Conservation (phyloP, 768 basidiomycete genomes). For the Cubamyces sp. region DNA sequence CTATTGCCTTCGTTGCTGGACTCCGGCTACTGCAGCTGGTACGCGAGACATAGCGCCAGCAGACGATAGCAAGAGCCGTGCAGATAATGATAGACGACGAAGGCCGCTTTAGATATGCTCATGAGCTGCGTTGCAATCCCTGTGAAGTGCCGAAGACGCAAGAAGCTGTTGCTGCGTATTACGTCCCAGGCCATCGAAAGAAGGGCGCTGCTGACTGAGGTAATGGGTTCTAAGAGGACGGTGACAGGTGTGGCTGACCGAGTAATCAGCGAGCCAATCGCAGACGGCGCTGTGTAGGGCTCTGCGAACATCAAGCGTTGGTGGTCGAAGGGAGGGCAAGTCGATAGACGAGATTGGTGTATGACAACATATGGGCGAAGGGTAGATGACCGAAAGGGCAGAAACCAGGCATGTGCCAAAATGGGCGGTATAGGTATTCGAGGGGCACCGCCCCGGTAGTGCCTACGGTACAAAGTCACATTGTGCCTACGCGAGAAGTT, state of each 20-base stretch:
- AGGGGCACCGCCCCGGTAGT: too few relatives aligned
- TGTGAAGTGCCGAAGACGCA: not conserved
- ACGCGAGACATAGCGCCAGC: not conserved
- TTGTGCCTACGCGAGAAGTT: too few relatives aligned
- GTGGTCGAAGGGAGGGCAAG: not conserved
- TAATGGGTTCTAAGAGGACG: not conserved
- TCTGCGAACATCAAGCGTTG: not conserved
- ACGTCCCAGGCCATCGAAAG: conserved; percentile 7
- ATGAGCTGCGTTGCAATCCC: too few relatives aligned
- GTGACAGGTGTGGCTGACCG: conserved; percentile 14
- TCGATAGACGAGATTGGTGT: too few relatives aligned
- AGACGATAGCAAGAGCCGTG: not conserved
- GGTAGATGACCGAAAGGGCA: not conserved
- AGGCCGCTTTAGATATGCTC: not conserved
- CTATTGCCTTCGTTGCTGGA: not conserved
- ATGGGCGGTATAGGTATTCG: too few relatives aligned
- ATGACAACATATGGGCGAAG: too few relatives aligned
- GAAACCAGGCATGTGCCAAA: too few relatives aligned
- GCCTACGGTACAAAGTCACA: too few relatives aligned
- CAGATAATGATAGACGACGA: not conserved
- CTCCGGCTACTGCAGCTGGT: too few relatives aligned
- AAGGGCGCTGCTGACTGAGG: conserved; percentile 9
- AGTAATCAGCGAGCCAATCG: conserved; percentile 13
- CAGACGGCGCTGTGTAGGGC: not conserved
- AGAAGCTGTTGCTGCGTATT: conserved; percentile 8